Evolutionary conservation across 331 rosid species (phyloP).

Genomic region (Malus hybrid): DNA sequence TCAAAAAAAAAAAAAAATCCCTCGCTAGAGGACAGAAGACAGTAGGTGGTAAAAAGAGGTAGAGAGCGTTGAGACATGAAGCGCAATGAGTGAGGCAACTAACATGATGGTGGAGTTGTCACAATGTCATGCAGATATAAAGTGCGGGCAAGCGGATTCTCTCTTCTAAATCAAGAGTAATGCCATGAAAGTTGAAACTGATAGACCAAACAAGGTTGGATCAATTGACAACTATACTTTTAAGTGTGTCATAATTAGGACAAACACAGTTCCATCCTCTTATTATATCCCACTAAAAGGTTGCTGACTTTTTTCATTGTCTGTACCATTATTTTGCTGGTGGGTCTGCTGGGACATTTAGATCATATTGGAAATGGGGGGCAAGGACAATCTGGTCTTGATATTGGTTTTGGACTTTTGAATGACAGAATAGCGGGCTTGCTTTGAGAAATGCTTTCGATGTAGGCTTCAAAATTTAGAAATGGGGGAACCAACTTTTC

Average conservation of each 20-base stretch:
- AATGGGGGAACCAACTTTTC: background rate
- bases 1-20: too few relatives aligned
- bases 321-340: slow-evolving; percentile 53
- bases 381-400: slow-evolving; percentile 53
- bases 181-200: slow-evolving; percentile 41
- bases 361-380: slow-evolving; percentile 45
- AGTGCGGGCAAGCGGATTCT: slow-evolving; percentile 11
- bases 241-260: slow-evolving; percentile 29
- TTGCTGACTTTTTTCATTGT: slow-evolving; percentile 26
- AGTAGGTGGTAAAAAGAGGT: slow-evolving; percentile 47
- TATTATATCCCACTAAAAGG: slow-evolving; percentile 35
- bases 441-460: background rate
- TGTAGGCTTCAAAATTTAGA: slow-evolving; percentile 2
- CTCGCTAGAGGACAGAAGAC: slow-evolving; percentile 30
- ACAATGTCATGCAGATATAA: slow-evolving; percentile 37
- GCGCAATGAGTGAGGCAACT: slow-evolving; percentile 56
- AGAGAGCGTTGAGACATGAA: slow-evolving; percentile 29
- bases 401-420: slow-evolving; percentile 38
- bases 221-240: slow-evolving; percentile 20
- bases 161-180: background rate
- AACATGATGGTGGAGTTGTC: slow-evolving; percentile 75
- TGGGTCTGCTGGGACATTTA: slow-evolving; percentile 47
- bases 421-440: slow-evolving; percentile 14
- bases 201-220: slow-evolving; percentile 49
- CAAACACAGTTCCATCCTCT: slow-evolving; percentile 48